Evolutionary conservation across 106 monocot genomes (phyloP), one percentile per base, ranked within the genome.

Genomic region (Cymbidium sinense): DNA sequence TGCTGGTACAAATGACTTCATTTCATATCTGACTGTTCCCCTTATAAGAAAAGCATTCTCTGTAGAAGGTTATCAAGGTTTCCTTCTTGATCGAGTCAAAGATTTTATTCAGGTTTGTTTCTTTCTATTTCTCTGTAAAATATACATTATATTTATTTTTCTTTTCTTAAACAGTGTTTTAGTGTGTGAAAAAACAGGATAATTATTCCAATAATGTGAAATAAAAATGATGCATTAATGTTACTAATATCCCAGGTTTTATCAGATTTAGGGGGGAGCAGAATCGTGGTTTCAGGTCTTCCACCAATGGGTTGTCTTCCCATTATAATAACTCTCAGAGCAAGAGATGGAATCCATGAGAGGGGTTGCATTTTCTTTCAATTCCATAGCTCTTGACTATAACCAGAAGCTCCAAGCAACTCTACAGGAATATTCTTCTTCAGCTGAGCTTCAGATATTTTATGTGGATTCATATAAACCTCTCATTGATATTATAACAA

Each of bases 231-330:
- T 74, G 10, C 43, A 50, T 44, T 37, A 37, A 37, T 37, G 12
- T 75, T 39, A 27, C 28, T 64, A n/a, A 74, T 54, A 18, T 75
- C 58, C 35, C 55, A 91, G 91, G 84, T 25, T 50, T 70, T 91
- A 54, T 28, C 50, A 11, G 73, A 79, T 41, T 80, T 88, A 4
- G 91, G 88, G 5, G 91, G 84, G 30, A 76, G 75, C 64, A 88
- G 75, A 76, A 85, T 91, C 19, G 62, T 78, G 4, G 73, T 91
- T 30, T 82, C 73, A 1, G 88, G 91, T 4, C 82, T 91, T 73
- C 88, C 91, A 72, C 88, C 91, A 1, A 78, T 91, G 34, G 91
- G 91, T 1, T 91, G 91, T 73, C 34, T 91, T 55, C 91, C 91
- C 23, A 50, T 88, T 35, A 81, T 91, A 18, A 88, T 91, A 35